A percentile compares a stretch with the other conserved stretches of the same genome.
phyloP scores from a whole-genome alignment of 176 grass and related monocot species.

The Carex littledalei region DNA sequence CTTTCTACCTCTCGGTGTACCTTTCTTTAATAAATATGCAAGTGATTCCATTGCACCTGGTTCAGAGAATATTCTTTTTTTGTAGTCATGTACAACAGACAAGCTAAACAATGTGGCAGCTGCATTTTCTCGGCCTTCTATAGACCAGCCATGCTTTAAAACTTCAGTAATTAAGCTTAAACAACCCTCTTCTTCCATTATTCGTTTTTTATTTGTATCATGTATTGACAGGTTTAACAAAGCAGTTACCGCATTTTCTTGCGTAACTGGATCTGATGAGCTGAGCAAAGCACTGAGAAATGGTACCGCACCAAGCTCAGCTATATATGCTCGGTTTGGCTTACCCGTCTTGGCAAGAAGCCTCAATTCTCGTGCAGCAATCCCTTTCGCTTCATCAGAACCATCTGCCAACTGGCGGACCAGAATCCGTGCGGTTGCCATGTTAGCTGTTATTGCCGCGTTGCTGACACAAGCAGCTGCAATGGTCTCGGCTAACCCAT shows the following conservation, averaged over 20 bases:
- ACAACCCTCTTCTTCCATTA: constrained; percentile 76
- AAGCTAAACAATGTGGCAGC: constrained; percentile 92
- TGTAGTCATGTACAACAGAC: constrained; percentile 90
- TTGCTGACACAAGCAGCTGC: constrained; percentile 56
- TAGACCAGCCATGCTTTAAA: constrained; percentile 70
- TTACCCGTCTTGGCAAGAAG: constrained; percentile 83
- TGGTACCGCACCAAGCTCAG: constrained; percentile 68
- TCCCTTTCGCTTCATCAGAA: constrained; percentile 40
- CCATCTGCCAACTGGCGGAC: constrained; percentile 40
- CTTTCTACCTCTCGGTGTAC: constrained; percentile 77
- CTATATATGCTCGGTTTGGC: constrained; percentile 74
- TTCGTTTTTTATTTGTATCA: constrained; percentile 68
- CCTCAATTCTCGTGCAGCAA: constrained; percentile 63
- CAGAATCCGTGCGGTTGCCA: constrained; percentile 61
- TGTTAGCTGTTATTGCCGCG: constrained; percentile 58
- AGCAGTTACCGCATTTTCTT: constrained; percentile 90
- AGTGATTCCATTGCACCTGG: constrained; percentile 65
- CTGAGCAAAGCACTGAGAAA: constrained; percentile 52
- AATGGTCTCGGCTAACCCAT: constrained; percentile 47
- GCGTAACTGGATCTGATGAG: constrained; percentile 52
- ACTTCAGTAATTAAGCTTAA: constrained; percentile 65
- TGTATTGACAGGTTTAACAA: constrained; percentile 88
- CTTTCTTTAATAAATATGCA: constrained; percentile 62
- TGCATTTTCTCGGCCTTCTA: constrained; percentile 85
- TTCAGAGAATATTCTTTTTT: constrained; percentile 78